These are phyloP conservation scores for Heterobasidion occidentale DNA, from an alignment of 1,284 basidiomycete genomes.

Conservation along the genomic window DNA sequence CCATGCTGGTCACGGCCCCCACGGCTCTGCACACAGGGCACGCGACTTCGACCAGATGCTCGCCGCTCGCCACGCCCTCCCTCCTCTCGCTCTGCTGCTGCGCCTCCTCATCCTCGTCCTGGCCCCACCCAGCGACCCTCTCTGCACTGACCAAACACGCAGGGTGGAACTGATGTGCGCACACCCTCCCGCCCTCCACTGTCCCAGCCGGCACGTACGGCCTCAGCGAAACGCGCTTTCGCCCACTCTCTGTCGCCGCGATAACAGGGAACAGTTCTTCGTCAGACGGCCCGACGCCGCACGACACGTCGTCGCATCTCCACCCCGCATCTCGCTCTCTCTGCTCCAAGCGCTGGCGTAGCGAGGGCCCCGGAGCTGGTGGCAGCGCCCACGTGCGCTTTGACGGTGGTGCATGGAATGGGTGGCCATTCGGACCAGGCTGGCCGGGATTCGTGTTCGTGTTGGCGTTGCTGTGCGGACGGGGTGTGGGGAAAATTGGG, in stretches of 20 bases:
- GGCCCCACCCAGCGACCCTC: slow-evolving; percentile 54
- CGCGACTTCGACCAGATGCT: slow-evolving; percentile 43
- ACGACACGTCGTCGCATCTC: slow-evolving; percentile 61
- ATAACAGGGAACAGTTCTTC: slow-evolving; percentile 50
- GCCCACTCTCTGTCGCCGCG: slow-evolving; percentile 10
- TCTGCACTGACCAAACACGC: slow-evolving; percentile 68
- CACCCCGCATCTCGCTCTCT: slow-evolving; percentile 61
- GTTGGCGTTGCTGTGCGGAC: not conserved
- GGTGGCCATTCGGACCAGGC: not conserved
- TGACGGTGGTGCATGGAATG: not conserved
- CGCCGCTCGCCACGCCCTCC: slow-evolving; percentile 19
- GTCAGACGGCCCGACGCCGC: slow-evolving; percentile 66
- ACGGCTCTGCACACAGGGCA: slow-evolving; percentile 60
- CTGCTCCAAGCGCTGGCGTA: slow-evolving; percentile 63
- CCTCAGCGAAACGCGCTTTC: slow-evolving; percentile 23
- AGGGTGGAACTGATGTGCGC: slow-evolving; percentile 60
- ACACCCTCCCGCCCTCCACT: slow-evolving; percentile 27
- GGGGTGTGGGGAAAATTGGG: not conserved
- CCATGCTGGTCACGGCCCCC: slow-evolving; percentile 45
- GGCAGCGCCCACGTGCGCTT: slow-evolving; percentile 27
- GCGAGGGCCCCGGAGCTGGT: slow-evolving; percentile 32
- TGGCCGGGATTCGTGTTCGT: not conserved
- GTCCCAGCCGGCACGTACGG: slow-evolving; percentile 13
- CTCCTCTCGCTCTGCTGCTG: slow-evolving; percentile 11
- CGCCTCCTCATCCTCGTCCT: slow-evolving; percentile 31